Conservation (phyloP, 2,329 filamentous ascomycete species). For the Macrophomina tecta region DNA sequence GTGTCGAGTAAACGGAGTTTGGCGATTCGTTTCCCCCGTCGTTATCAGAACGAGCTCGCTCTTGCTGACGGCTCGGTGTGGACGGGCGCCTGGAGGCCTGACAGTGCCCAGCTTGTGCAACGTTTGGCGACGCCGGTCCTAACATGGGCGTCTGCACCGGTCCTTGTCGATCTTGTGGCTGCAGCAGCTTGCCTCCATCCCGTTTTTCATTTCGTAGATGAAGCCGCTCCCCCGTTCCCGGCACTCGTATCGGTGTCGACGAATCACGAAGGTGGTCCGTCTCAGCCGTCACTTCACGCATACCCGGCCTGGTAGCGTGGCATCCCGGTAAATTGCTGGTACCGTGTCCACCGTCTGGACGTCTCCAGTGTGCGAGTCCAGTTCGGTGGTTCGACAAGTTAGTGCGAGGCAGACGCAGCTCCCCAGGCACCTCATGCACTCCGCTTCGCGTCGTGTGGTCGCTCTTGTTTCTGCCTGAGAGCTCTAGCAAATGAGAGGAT, state of each 20-base stretch:
- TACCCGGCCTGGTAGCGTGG: neutral
- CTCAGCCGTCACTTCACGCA: slow-evolving; percentile 17
- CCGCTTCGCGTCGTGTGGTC: neutral
- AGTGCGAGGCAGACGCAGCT: slow-evolving; percentile 10
- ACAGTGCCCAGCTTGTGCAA: slow-evolving; percentile 20
- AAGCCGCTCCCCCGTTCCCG: slow-evolving; percentile 11
- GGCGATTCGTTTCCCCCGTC: slow-evolving; percentile 1
- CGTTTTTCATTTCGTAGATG: neutral
- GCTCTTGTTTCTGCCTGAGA: slow-evolving; percentile 6
- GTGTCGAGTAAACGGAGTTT: slow-evolving; percentile 11
- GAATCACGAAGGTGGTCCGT: slow-evolving; percentile 10
- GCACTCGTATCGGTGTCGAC: neutral
- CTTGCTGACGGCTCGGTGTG: slow-evolving; percentile 16
- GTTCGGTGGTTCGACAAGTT: slow-evolving; percentile 8
- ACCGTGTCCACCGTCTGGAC: slow-evolving; percentile 24
- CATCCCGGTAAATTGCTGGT: slow-evolving; percentile 7
- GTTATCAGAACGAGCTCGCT: slow-evolving; percentile 2
- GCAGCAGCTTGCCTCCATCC: slow-evolving; percentile 1
- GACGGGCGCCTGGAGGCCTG: slow-evolving; percentile 24
- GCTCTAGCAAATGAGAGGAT: slow-evolving; percentile 25
- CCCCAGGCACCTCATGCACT: slow-evolving; percentile 6
- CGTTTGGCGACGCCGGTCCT: slow-evolving; percentile 20
- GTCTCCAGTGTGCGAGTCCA: slow-evolving; percentile 27
- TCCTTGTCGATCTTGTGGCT: slow-evolving; percentile 23
- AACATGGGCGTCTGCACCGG: slow-evolving; percentile 21